A percentile compares a stretch with the other conserved stretches of the same genome.
phyloP scores from a whole-genome alignment of 176 grass and related monocot species.

The Miscanthus lutarioriparius region DNA sequence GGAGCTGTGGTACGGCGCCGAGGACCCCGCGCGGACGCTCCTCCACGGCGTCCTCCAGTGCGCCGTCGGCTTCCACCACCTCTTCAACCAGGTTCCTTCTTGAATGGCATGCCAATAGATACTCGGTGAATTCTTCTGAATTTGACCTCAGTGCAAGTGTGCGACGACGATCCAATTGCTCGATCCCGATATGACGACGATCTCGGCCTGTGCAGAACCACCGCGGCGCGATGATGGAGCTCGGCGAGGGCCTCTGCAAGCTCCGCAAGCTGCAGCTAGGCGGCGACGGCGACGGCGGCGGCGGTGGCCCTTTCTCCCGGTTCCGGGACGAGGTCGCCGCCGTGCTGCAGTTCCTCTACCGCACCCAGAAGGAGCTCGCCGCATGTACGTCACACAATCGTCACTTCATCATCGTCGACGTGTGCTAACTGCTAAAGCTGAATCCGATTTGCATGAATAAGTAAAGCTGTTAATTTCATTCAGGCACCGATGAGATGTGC shows the following conservation, averaged over 20 bases:
- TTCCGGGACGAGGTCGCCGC: constrained; percentile 75
- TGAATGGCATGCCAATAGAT: background rate
- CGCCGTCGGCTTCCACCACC: constrained; percentile 83
- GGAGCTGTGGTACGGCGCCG: constrained; percentile 83
- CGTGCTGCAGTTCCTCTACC: constrained; percentile 75
- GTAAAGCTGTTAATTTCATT: background rate
- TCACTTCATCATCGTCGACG: background rate
- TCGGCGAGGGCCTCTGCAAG: constrained; percentile 92
- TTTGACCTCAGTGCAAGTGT: no score
- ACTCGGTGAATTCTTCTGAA: background rate
- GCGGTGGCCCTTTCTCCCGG: constrained; percentile 34
- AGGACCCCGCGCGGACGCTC: constrained; percentile 71
- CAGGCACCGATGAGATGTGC: constrained; percentile 67
- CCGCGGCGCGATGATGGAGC: constrained; percentile 87
- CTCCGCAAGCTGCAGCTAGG: constrained; percentile 63
- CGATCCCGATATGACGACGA: background rate
- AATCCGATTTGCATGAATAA: background rate
- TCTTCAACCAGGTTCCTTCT: constrained; percentile 64
- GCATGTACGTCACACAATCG: constrained; percentile 45
- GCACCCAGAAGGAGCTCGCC: constrained; percentile 87
- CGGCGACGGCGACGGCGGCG: background rate
- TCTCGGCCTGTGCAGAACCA: constrained; percentile 53
- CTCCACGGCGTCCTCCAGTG: constrained; percentile 83
- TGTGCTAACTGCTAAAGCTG: background rate
- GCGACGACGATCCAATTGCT: no score